Conservation (phyloP, 352 stramenopile species). For the Phytophthora citrophthora region DNA sequence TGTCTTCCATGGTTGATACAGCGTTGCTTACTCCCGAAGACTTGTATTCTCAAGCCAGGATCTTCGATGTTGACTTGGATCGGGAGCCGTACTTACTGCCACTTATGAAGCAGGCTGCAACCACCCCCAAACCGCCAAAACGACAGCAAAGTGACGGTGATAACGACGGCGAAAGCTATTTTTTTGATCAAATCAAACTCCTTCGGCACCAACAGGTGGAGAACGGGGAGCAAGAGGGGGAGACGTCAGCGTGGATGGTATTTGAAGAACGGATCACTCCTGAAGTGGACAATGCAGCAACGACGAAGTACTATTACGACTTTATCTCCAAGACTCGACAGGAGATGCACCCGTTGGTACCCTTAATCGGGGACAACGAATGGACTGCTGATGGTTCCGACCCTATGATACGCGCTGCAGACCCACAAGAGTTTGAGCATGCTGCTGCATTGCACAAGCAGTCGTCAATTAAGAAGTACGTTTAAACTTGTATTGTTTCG, state of each 20-base stretch:
- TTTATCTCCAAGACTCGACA: constrained; percentile 49
- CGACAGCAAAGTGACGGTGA: constrained; percentile 21
- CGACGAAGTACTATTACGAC: constrained; percentile 59
- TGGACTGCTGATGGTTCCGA: constrained; percentile 14
- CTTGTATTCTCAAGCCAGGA: constrained; percentile 46
- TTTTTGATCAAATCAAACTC: constrained; percentile 55
- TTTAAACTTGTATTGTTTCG: not conserved
- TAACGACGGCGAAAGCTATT: constrained; percentile 45
- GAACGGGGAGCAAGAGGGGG: constrained; percentile 6
- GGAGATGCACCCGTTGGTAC: constrained; percentile 46
- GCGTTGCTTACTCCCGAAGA: constrained; percentile 47
- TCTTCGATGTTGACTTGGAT: constrained; percentile 52
- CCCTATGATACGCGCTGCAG: constrained; percentile 28
- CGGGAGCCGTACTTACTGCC: constrained; percentile 56
- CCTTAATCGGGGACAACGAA: constrained; percentile 29
- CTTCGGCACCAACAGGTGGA: constrained; percentile 31
- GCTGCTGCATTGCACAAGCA: constrained; percentile 54
- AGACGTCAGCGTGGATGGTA: constrained; percentile 49
- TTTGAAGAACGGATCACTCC: constrained; percentile 41
- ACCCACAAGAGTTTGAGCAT: constrained; percentile 56
- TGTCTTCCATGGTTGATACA: constrained; percentile 3
- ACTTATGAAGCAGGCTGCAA: constrained; percentile 55
- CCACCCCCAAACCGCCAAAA: constrained; percentile 52
- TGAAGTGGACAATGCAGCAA: constrained; percentile 10
- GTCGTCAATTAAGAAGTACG: constrained; percentile 61